phyloP scores from a whole-genome alignment of 1,284 basidiomycete genomes.

The Cryptococcus maquisensis region DNA sequence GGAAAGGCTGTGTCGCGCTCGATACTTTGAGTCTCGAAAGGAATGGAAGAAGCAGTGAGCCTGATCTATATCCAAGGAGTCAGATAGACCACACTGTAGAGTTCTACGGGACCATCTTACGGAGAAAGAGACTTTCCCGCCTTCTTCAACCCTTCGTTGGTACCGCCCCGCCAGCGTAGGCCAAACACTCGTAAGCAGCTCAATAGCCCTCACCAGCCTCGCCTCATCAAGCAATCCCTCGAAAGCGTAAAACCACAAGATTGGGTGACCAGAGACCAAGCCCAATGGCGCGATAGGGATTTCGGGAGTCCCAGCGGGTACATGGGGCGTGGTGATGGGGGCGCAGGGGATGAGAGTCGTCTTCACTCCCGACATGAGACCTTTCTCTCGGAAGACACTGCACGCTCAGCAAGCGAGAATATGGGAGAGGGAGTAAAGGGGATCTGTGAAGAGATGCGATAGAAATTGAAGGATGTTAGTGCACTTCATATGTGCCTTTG shows the following conservation, averaged over 20 bases:
- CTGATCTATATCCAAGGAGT: constrained; percentile 13
- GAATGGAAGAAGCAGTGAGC: constrained; percentile 25
- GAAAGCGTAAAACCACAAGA: constrained; percentile 21
- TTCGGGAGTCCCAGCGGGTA: constrained; percentile 2
- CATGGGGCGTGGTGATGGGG: constrained; percentile 1
- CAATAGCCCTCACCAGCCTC: constrained; percentile 18
- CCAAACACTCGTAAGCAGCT: constrained; percentile 17
- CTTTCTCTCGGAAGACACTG: not conserved
- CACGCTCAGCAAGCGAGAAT: too few species aligned
- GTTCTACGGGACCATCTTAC: constrained; percentile 16
- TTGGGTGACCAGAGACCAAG: constrained; percentile 16
- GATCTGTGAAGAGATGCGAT: too few species aligned
- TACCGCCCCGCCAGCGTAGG: constrained; percentile 20
- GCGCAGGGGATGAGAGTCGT: constrained; percentile 1
- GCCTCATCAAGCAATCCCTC: constrained; percentile 18
- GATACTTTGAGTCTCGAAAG: constrained; percentile 20
- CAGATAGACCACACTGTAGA: not conserved
- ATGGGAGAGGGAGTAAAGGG: too few species aligned
- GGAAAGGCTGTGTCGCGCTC: not conserved
- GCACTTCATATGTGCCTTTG: too few species aligned
- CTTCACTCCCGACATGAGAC: not conserved
- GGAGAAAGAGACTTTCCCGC: not conserved
- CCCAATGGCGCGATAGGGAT: constrained; percentile 22
- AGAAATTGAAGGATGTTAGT: too few species aligned
- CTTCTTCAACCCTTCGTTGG: constrained; percentile 1